Evolutionary conservation across 2,329 filamentous ascomycete species (phyloP).

Genomic region (Sporothrix mexicana): DNA sequence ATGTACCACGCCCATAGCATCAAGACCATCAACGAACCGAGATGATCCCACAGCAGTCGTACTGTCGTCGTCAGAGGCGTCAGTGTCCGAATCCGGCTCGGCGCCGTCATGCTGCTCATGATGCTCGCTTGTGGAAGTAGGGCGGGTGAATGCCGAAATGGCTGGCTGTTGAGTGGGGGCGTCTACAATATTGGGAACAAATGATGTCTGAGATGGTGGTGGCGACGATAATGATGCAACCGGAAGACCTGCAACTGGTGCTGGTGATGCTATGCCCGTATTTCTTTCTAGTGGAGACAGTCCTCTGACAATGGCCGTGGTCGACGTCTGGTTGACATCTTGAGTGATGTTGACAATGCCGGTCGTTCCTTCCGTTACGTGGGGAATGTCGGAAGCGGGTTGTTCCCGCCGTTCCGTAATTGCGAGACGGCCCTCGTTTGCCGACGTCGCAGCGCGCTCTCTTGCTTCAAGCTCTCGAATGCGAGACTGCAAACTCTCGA

Average conservation of each 20-base stretch:
- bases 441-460: neutral
- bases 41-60: neutral
- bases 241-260: neutral
- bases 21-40: neutral
- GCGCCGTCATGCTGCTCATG: neutral
- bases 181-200: neutral
- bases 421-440: neutral
- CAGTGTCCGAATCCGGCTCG: neutral
- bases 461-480: slow-evolving; percentile 12
- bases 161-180: neutral
- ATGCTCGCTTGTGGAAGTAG: neutral
- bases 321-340: no score
- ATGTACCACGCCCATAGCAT: slow-evolving; percentile 5
- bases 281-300: no score
- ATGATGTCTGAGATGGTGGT: neutral
- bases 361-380: no score
- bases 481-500: neutral
- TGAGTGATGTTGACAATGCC: no score
- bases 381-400: neutral
- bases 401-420: neutral
- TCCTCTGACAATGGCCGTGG: no score
- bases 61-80: neutral
- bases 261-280: no score
- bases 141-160: neutral
- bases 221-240: neutral